phyloP scores from a whole-genome alignment of 164 flowering plant genomes.

The Magnolia officinalis region DNA sequence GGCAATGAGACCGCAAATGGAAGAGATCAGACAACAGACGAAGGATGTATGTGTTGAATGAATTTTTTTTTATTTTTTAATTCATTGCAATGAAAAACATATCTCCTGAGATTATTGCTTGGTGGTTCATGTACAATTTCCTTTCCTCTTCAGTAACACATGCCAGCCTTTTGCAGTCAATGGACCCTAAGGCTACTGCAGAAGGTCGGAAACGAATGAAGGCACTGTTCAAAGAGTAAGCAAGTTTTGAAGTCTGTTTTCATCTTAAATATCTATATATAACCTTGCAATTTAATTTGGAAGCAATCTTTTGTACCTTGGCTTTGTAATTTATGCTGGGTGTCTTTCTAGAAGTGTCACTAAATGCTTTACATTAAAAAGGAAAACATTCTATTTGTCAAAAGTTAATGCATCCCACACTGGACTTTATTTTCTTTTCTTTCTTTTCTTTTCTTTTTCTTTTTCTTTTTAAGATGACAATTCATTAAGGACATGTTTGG shows the following conservation, averaged over 20 bases:
- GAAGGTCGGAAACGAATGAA: conserved; percentile 56
- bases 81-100: not conserved
- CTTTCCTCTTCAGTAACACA: not conserved
- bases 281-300: not conserved
- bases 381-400: not conserved
- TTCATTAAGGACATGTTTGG: no score
- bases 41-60: conserved; percentile 34
- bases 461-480: no score
- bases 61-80: not conserved
- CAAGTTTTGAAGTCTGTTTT: not conserved
- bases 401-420: not conserved
- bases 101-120: not conserved
- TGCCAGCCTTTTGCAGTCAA: conserved; percentile 35
- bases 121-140: not conserved
- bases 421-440: no score
- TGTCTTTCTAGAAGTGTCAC: not conserved
- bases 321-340: not conserved
- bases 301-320: not conserved
- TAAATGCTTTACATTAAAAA: not conserved
- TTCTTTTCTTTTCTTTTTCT: no score
- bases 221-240: conserved; percentile 73
- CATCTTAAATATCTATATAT: not conserved
- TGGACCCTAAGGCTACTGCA: conserved; percentile 49
- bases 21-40: conserved; percentile 55
- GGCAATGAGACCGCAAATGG: conserved; percentile 75